Evolutionary conservation across 768 basidiomycete genomes (phyloP).

Genomic region (Lactarius psammicola): DNA sequence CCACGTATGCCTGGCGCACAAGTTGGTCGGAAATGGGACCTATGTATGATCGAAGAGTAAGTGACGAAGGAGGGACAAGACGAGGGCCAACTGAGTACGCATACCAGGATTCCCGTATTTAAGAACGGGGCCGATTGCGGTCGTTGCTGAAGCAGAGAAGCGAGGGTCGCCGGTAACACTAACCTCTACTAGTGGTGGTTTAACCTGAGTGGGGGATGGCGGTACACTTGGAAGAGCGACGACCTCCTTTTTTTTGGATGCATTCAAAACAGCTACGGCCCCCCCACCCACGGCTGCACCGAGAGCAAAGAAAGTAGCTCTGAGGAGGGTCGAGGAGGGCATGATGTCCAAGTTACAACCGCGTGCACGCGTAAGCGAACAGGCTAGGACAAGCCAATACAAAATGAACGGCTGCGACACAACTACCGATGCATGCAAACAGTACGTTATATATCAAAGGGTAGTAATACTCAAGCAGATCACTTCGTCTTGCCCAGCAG

Average conservation of each 20-base stretch:
- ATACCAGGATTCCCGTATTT: conserved; percentile 84
- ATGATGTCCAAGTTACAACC: conserved; percentile 34
- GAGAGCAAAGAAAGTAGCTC: conserved; percentile 75
- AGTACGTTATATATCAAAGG: conserved; percentile 24
- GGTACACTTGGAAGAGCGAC: conserved; percentile 25
- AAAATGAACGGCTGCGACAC: conserved; percentile 26
- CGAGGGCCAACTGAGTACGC: conserved; percentile 26
- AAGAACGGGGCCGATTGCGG: conserved; percentile 43
- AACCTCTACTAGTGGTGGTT: conserved; percentile 46
- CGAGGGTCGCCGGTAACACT: conserved; percentile 45
- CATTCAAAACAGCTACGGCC: conserved; percentile 51
- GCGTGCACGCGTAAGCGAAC: background rate
- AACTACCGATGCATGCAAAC: conserved; percentile 28
- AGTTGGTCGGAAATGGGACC: conserved; percentile 83
- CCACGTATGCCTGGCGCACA: conserved; percentile 78
- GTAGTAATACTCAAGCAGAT: conserved; percentile 14
- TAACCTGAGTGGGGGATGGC: background rate
- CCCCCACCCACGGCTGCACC: conserved; percentile 82
- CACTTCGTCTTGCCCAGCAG: conserved; percentile 32
- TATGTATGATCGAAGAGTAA: conserved; percentile 35
- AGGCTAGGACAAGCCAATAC: conserved; percentile 5
- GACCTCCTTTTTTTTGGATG: conserved; percentile 33
- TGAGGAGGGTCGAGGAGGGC: conserved; percentile 51
- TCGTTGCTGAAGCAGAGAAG: conserved; percentile 39
- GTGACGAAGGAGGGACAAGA: background rate